Percentiles rank a stretch among this genome's conserved stretches.
These are phyloP conservation scores for Fusarium concolor DNA, from an alignment of 2,329 filamentous ascomycete genomes.

Conservation along the genomic window DNA sequence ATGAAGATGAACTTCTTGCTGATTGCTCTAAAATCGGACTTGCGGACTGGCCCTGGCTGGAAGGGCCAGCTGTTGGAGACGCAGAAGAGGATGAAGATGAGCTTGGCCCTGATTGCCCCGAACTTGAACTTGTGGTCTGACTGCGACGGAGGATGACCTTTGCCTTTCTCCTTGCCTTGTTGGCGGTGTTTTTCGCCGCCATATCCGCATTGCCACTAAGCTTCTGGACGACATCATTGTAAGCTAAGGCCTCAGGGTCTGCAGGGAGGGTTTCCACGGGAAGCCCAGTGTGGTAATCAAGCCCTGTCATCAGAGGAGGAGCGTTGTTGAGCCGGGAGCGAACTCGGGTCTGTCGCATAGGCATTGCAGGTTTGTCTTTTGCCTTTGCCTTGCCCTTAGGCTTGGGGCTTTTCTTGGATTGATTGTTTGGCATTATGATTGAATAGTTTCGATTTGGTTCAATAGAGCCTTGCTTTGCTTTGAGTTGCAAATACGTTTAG, in stretches of 20 bases:
- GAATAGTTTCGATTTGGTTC: not conserved
- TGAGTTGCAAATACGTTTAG: not conserved
- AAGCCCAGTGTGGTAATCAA: constrained; percentile 25
- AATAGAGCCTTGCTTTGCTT: constrained; percentile 1
- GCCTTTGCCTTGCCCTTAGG: not conserved
- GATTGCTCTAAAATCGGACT: not conserved
- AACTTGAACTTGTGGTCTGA: not conserved
- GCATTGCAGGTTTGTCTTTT: not conserved
- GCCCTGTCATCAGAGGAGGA: constrained; percentile 41
- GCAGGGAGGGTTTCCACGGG: constrained; percentile 6
- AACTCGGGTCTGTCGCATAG: constrained; percentile 38
- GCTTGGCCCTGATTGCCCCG: not conserved
- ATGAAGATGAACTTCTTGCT: not conserved
- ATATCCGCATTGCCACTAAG: not conserved
- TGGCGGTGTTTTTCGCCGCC: not conserved
- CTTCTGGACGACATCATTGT: constrained; percentile 22
- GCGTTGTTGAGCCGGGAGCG: constrained; percentile 39
- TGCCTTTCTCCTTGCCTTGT: not conserved
- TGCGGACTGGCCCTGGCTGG: not conserved
- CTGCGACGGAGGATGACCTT: constrained; percentile 6
- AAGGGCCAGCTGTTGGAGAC: not conserved
- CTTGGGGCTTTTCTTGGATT: not conserved
- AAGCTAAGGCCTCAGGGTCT: constrained; percentile 33
- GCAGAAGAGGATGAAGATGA: not conserved
- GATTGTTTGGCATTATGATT: constrained; percentile 14